Evolutionary conservation across 2,329 filamentous ascomycete species (phyloP).

Genomic region (Talaromyces rugulosus): DNA sequence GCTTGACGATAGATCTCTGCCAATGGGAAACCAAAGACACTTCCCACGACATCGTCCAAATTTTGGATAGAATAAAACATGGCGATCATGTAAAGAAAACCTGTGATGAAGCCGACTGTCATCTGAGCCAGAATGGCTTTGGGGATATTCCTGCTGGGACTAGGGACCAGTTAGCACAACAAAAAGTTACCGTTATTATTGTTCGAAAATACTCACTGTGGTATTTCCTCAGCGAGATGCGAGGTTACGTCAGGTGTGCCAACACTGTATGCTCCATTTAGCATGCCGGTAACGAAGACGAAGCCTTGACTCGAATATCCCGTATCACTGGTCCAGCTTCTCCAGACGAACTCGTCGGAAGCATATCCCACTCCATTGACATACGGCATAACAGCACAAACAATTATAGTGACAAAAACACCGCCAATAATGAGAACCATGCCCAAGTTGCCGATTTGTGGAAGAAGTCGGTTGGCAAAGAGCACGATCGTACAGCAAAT

Average conservation of each 20-base stretch:
- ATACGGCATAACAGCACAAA: conserved; percentile 52
- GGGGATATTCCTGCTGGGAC: conserved; percentile 43
- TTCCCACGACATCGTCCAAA: conserved; percentile 36
- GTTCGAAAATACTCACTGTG: conserved; percentile 22
- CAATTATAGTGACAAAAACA: conserved; percentile 51
- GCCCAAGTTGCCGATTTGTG: conserved; percentile 53
- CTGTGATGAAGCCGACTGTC: conserved; percentile 43
- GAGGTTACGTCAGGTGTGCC: conserved; percentile 63
- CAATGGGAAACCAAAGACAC: conserved; percentile 41
- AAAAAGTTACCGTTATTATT: not conserved
- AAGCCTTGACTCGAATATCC: conserved; percentile 50
- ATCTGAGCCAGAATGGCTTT: conserved; percentile 50
- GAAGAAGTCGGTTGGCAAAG: conserved; percentile 51
- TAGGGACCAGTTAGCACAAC: conserved; percentile 15
- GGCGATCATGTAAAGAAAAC: conserved; percentile 47
- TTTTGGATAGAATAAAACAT: conserved; percentile 50
- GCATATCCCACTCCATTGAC: conserved; percentile 41
- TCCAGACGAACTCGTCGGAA: conserved; percentile 53
- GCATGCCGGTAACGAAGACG: conserved; percentile 62
- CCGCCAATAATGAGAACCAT: conserved; percentile 54
- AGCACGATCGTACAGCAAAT: conserved; percentile 50
- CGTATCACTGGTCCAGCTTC: conserved; percentile 48
- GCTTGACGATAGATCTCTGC: conserved; percentile 48
- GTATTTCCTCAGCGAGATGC: conserved; percentile 64
- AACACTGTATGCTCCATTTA: conserved; percentile 66